These are phyloP conservation scores for Pleurotus giganteus DNA, from an alignment of 768 basidiomycete species.

Conservation along the genomic window DNA sequence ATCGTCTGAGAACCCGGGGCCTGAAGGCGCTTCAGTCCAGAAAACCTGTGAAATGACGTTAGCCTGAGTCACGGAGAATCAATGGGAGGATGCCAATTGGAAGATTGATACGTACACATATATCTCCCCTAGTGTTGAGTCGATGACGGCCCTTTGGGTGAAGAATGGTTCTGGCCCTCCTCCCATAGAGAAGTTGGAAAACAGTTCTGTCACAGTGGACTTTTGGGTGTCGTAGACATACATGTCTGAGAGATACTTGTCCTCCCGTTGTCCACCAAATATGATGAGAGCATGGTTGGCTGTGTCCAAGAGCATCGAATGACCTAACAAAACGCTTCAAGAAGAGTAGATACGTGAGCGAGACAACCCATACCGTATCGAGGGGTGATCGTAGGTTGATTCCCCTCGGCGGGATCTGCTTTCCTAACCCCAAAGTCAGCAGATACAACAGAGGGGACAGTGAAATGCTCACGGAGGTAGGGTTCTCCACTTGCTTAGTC, in stretches of 20 bases:
- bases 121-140: constrained; percentile 59
- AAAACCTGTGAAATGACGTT: constrained; percentile 42
- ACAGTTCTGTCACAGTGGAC: constrained; percentile 58
- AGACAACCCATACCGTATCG: constrained; percentile 50
- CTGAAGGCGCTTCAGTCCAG: constrained; percentile 50
- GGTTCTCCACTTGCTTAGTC: constrained; percentile 62
- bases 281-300: constrained; percentile 58
- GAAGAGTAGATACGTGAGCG: not conserved
- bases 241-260: constrained; percentile 73
- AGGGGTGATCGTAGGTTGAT: constrained; percentile 47
- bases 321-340: constrained; percentile 39
- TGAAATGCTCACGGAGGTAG: constrained; percentile 51
- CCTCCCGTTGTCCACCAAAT: constrained; percentile 71
- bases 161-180: constrained; percentile 75
- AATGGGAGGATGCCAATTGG: not conserved
- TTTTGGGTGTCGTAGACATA: constrained; percentile 64
- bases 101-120: constrained; percentile 55
- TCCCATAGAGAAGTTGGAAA: constrained; percentile 53
- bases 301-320: constrained; percentile 80
- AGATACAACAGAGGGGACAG: not conserved
- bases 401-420: constrained; percentile 24
- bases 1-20: constrained; percentile 37
- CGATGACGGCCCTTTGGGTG: constrained; percentile 72
- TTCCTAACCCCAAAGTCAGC: constrained; percentile 18
- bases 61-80: not conserved